Conservation (phyloP, 2,329 filamentous ascomycete species). For the Cladosporium oxysporum region DNA sequence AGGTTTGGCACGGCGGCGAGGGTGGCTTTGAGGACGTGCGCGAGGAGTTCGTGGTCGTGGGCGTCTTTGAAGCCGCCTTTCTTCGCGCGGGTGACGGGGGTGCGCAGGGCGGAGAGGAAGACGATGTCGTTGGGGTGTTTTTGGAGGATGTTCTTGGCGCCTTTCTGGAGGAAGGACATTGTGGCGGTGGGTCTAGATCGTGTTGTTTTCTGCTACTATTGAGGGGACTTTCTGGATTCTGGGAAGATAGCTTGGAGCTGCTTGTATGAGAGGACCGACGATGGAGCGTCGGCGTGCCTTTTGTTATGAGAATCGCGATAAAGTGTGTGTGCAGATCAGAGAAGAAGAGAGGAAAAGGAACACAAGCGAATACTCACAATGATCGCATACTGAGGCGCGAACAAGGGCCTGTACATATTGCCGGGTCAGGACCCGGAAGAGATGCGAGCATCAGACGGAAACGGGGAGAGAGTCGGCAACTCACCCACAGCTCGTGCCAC, state of each 20-base stretch:
- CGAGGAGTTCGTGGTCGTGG: conserved; percentile 86
- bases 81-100: conserved; percentile 79
- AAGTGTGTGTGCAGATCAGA: neutral
- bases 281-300: neutral
- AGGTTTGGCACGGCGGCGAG: conserved; percentile 72
- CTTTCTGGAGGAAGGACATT: conserved; percentile 45
- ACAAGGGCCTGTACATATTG: neutral
- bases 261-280: neutral
- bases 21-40: conserved; percentile 66
- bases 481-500: neutral
- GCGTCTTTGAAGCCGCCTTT: conserved; percentile 83
- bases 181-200: neutral
- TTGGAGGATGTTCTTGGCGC: conserved; percentile 72
- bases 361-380: conserved; percentile 1
- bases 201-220: neutral
- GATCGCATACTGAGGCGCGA: neutral
- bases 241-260: neutral
- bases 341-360: neutral
- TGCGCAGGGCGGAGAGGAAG: conserved; percentile 86
- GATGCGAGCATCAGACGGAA: neutral
- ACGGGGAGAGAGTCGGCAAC: neutral
- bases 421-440: conserved; percentile 4
- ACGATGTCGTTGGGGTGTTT: conserved; percentile 82
- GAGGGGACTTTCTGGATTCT: too few species aligned
- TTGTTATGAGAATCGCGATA: neutral